Percentiles rank a stretch among this genome's conserved stretches.
Conservation (phyloP, 768 basidiomycete genomes). For the Trametes villosa region DNA sequence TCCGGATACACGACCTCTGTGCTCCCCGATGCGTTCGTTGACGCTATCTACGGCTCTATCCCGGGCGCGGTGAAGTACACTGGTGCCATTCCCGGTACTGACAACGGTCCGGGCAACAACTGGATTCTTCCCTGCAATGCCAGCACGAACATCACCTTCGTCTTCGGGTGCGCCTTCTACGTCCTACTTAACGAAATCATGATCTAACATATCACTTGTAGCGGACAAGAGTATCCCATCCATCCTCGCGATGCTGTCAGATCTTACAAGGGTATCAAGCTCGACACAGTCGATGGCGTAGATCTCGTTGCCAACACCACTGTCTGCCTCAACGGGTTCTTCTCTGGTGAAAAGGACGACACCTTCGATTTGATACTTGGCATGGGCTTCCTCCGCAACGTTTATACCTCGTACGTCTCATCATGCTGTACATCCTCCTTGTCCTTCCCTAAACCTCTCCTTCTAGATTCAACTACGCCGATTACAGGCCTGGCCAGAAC, state of each 20-base stretch:
- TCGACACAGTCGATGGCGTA: too few species aligned
- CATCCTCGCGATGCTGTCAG: slow-evolving; percentile 38
- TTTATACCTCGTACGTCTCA: slow-evolving; percentile 34
- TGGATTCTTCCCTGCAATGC: slow-evolving; percentile 38
- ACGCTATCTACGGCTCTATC: slow-evolving; percentile 36
- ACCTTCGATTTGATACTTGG: slow-evolving; percentile 40
- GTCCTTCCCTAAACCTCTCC: neutral
- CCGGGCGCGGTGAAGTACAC: slow-evolving; percentile 31
- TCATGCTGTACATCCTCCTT: neutral
- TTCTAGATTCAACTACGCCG: slow-evolving; percentile 28
- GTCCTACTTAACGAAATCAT: neutral
- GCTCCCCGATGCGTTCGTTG: slow-evolving; percentile 26
- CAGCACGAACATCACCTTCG: slow-evolving; percentile 33
- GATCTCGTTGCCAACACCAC: slow-evolving; percentile 22
- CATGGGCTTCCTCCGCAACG: slow-evolving; percentile 39
- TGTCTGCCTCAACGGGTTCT: slow-evolving; percentile 36
- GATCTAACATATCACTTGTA: slow-evolving; percentile 28
- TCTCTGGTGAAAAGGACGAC: too few species aligned
- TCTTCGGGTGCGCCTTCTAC: slow-evolving; percentile 28
- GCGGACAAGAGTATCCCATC: slow-evolving; percentile 39
- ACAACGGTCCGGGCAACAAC: slow-evolving; percentile 8
- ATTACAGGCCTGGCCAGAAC: slow-evolving; percentile 26
- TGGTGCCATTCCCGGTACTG: slow-evolving; percentile 17
- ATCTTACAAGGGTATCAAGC: neutral
- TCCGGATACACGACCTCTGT: slow-evolving; percentile 34